A percentile compares a stretch with the other conserved stretches of the same genome.
phyloP scores from a whole-genome alignment of 2,329 filamentous ascomycete genomes.

The Arachnopeziza araneosa region DNA sequence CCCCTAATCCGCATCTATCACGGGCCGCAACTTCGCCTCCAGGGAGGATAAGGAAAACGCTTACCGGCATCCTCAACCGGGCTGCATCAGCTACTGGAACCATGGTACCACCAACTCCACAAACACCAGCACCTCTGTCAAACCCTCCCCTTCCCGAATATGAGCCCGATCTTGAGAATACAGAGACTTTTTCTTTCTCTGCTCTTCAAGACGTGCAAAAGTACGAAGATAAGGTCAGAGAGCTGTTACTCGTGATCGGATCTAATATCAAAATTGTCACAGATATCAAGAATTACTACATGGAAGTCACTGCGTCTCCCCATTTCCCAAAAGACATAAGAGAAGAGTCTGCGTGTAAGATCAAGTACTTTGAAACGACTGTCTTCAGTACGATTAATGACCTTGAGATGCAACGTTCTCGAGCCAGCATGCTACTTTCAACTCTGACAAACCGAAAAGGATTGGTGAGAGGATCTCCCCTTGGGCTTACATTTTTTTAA shows the following conservation, averaged over 20 bases:
- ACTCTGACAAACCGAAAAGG: conserved; percentile 21
- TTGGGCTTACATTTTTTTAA: conserved; percentile 1
- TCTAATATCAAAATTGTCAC: conserved; percentile 31
- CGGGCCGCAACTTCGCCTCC: neutral
- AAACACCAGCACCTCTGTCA: neutral
- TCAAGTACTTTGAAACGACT: conserved; percentile 18
- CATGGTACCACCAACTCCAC: neutral
- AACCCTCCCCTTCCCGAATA: neutral
- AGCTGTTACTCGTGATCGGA: conserved; percentile 29
- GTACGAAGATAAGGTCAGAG: conserved; percentile 34
- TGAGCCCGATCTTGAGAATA: neutral
- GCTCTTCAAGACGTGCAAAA: conserved; percentile 32
- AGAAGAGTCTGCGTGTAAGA: neutral
- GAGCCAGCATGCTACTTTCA: conserved; percentile 19
- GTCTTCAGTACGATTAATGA: conserved; percentile 19
- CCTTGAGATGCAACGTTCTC: conserved; percentile 22
- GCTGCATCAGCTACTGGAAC: neutral
- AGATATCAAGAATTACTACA: conserved; percentile 21
- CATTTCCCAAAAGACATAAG: conserved; percentile 9
- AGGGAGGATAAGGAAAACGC: neutral
- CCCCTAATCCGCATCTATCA: neutral
- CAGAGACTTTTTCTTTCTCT: conserved; percentile 24
- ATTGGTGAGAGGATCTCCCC: conserved; percentile 6
- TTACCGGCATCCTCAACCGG: neutral
- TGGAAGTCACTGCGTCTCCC: neutral